These are phyloP conservation scores for Clonostachys chloroleuca DNA, from an alignment of 2,329 filamentous ascomycete genomes.

Conservation along the genomic window DNA sequence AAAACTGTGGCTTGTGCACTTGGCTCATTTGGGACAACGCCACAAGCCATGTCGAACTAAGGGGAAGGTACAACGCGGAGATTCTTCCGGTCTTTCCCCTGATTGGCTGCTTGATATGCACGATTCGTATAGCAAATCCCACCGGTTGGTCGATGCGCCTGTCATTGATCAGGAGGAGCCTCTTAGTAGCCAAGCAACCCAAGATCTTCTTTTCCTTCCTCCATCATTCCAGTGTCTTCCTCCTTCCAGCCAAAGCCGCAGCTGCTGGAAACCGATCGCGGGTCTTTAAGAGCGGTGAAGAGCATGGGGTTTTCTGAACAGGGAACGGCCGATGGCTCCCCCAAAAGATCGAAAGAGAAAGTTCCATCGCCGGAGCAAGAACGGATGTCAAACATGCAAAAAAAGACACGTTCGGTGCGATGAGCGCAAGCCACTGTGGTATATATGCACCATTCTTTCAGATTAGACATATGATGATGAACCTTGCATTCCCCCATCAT, in stretches of 20 bases:
- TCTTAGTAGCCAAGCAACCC: no score
- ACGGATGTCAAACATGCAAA: constrained; percentile 29
- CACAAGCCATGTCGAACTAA: no score
- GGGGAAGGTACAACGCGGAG: not conserved
- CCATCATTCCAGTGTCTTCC: no score
- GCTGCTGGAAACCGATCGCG: no score
- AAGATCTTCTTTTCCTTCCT: no score
- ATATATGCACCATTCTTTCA: constrained; percentile 11
- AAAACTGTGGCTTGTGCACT: no score
- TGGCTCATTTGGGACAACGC: no score
- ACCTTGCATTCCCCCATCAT: not conserved
- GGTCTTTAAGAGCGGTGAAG: no score
- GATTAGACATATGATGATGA: not conserved
- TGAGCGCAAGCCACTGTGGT: constrained; percentile 39
- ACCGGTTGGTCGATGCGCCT: no score
- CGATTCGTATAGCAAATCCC: not conserved
- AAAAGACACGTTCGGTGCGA: constrained; percentile 39
- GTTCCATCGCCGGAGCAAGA: constrained; percentile 29
- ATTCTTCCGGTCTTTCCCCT: not conserved
- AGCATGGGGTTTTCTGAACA: no score
- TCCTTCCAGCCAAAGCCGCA: no score
- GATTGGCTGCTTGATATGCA: not conserved
- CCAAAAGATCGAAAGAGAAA: constrained; percentile 28
- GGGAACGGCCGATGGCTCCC: constrained; percentile 16
- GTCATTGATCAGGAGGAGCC: no score